phyloP scores from a whole-genome alignment of 257 asterid species.

The Gardenia jasminoides region DNA sequence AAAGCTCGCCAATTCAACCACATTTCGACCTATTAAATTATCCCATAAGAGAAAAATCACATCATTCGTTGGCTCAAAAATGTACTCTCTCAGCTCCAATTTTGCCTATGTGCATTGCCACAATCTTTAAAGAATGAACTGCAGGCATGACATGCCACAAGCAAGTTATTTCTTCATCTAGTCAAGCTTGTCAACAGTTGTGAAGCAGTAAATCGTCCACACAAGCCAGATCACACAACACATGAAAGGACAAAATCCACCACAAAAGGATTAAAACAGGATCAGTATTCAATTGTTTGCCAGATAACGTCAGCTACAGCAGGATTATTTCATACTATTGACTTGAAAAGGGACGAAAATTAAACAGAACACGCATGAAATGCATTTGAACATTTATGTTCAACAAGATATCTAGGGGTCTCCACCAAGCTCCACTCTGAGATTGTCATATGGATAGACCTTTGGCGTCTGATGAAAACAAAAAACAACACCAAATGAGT shows the following conservation, averaged over 20 bases:
- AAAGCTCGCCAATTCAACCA: background rate
- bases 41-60: background rate
- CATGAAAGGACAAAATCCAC: slow-evolving; percentile 1
- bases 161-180: background rate
- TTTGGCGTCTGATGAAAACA: slow-evolving; percentile 50
- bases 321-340: slow-evolving; percentile 22
- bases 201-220: background rate
- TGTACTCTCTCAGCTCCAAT: too few relatives aligned
- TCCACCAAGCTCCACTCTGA: slow-evolving; percentile 86
- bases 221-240: background rate
- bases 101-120: too few relatives aligned
- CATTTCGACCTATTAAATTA: too few relatives aligned
- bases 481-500: background rate
- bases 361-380: background rate
- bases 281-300: slow-evolving; percentile 10
- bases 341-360: background rate
- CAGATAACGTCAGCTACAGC: slow-evolving; percentile 19
- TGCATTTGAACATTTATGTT: slow-evolving; percentile 3
- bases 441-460: slow-evolving; percentile 78
- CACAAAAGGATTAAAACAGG: background rate
- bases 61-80: too few relatives aligned
- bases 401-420: slow-evolving; percentile 43
- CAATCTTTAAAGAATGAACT: too few relatives aligned
- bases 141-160: too few relatives aligned
- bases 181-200: background rate